A percentile compares a stretch with the other conserved stretches of the same genome.
phyloP scores from a whole-genome alignment of 2,329 filamentous ascomycete genomes.

The Aurifilum marmelostoma region DNA sequence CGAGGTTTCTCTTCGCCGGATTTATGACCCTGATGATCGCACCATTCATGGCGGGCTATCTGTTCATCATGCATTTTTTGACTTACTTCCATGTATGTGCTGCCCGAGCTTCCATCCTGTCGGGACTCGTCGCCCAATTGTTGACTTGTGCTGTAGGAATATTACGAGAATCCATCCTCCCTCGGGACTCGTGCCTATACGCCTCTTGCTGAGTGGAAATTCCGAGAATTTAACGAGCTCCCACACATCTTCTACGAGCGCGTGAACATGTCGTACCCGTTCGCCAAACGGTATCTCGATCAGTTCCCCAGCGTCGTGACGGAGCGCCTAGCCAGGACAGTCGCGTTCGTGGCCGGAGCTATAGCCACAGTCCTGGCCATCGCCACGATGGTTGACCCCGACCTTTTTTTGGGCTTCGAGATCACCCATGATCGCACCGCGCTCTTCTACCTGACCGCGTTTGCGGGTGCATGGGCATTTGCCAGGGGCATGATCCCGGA shows the following conservation, averaged over 20 bases:
- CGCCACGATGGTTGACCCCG: constrained; percentile 84
- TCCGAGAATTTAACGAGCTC: constrained; percentile 96
- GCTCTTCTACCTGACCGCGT: constrained; percentile 85
- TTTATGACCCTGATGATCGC: constrained; percentile 85
- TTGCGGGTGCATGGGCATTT: constrained; percentile 81
- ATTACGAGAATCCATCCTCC: constrained; percentile 88
- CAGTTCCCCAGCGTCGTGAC: constrained; percentile 97
- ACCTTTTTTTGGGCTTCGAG: constrained; percentile 89
- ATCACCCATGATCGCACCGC: constrained; percentile 86
- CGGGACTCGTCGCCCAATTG: not conserved
- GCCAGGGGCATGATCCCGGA: constrained; percentile 84
- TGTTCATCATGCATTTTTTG: constrained; percentile 88
- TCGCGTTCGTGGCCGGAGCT: constrained; percentile 86
- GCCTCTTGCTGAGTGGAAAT: constrained; percentile 94
- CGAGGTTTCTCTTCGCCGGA: constrained; percentile 80
- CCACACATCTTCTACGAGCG: constrained; percentile 89
- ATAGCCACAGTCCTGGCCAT: constrained; percentile 83
- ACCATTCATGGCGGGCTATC: constrained; percentile 84
- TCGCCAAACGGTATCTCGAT: constrained; percentile 87
- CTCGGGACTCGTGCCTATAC: constrained; percentile 91
- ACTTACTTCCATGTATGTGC: constrained; percentile 83
- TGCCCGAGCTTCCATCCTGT: not conserved
- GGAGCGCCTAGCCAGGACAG: constrained; percentile 79
- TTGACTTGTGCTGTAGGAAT: constrained; percentile 65
- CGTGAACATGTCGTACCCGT: constrained; percentile 92